A percentile compares a stretch with the other conserved stretches of the same genome.
Conservation (phyloP, 129 eudicot species). For the Helichrysum umbraculigerum region DNA sequence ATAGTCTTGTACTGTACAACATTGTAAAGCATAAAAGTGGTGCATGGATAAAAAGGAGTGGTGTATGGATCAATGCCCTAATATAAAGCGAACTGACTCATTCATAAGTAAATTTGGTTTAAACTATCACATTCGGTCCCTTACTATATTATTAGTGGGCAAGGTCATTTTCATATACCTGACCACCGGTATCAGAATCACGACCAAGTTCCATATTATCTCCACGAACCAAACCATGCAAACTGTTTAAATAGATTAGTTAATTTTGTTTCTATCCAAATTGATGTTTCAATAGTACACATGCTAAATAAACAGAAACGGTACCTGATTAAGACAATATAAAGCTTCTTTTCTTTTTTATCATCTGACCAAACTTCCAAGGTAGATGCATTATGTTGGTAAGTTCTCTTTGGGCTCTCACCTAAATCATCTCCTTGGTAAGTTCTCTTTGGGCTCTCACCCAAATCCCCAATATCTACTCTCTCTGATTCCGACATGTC, state of each 20-base stretch:
- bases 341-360: slow-evolving; percentile 84
- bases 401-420: slow-evolving; percentile 64
- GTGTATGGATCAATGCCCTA: no score
- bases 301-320: slow-evolving; percentile 6
- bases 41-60: no score
- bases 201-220: slow-evolving; percentile 98
- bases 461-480: slow-evolving; percentile 64
- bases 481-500: slow-evolving; percentile 87
- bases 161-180: slow-evolving; percentile 42
- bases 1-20: no score
- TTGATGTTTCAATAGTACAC: not conserved
- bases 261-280: not conserved
- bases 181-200: slow-evolving; percentile 95
- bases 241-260: slow-evolving; percentile 44
- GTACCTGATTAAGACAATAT: slow-evolving; percentile 79
- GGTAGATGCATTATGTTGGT: slow-evolving; percentile 51
- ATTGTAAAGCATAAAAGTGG: no score
- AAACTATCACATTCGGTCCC: no score
- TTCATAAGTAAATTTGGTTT: no score
- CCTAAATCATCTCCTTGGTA: slow-evolving; percentile 64
- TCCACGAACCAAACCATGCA: slow-evolving; percentile 96
- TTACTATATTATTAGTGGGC: not conserved
- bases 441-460: slow-evolving; percentile 66
- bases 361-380: slow-evolving; percentile 70
- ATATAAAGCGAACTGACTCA: no score